Evolutionary conservation across 306 rosid genomes (phyloP), one percentile per base, ranked within the genome.

Genomic region (Lagenaria siceraria): DNA sequence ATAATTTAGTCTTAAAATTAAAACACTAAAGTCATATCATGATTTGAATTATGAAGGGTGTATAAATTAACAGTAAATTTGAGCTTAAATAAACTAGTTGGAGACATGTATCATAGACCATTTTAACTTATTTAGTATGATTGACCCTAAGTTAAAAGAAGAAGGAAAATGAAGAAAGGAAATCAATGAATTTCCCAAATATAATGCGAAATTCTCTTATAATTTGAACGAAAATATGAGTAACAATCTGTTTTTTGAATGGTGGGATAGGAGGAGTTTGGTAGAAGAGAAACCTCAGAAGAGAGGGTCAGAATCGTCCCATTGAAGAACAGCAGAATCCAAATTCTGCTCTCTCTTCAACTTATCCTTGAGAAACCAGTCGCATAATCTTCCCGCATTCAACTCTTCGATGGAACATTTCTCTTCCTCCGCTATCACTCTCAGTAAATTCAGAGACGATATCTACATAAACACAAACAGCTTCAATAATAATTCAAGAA

Each of bases 391-490:
- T 48, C 91, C 97, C 4, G 98, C 98, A 82, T 90, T 94, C 10
- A 94, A 87, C 77, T 91, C 97, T 81, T 94, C 96, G 0, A 93
- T 90, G 42, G 87, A 2, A 82, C 92, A 91, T 15, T 93, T 96
- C 89, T 94, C 98, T 84, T 94, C 92, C 86, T 91, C 97, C 0
- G 98, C 80, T 80, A 94, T 89, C 76, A 94, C 97, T 83, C 88
- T 86, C 17, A 92, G 84, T 9, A 94, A 78, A 83, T 94, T 94
- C 79, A 94, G 62, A 0, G 96, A 91, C 14, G 98, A 94, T 84
- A 94, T 91, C 98, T 91, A 53, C 77, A 43, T 21, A 14, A 22
- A 35, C 27, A 65, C 22, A 15, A 13, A 7, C 52, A 22, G 2
- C 19, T 4, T 24, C 35, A 24, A 25, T 58, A 4, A 48, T 48